Evolutionary conservation across 768 basidiomycete species (phyloP).

Genomic region (Amanita exitialis): DNA sequence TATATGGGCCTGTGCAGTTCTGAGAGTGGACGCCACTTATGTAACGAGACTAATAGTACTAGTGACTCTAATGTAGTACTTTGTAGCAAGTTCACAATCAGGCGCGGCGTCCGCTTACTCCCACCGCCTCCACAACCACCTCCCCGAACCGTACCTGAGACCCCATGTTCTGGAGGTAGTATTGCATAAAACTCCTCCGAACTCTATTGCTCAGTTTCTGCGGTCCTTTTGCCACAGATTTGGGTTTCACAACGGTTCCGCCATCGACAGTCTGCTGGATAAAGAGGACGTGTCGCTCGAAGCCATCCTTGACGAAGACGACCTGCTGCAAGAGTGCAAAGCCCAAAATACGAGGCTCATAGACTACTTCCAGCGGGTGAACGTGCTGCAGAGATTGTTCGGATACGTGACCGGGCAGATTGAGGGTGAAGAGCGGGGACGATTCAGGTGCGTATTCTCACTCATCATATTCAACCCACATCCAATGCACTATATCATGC

Average conservation of each 20-base stretch:
- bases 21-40: background rate
- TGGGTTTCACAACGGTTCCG: constrained; percentile 81
- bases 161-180: constrained; percentile 47
- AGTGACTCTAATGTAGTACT: background rate
- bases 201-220: constrained; percentile 17
- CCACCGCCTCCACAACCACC: background rate
- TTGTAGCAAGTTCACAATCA: background rate
- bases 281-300: constrained; percentile 86
- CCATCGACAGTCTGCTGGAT: constrained; percentile 85
- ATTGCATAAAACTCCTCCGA: constrained; percentile 22
- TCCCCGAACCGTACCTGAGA: constrained; percentile 13
- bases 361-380: constrained; percentile 76
- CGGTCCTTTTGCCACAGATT: constrained; percentile 50
- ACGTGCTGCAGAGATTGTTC: constrained; percentile 71
- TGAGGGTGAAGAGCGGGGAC: constrained; percentile 66
- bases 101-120: background rate
- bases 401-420: constrained; percentile 85
- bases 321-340: constrained; percentile 93
- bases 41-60: background rate
- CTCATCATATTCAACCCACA: constrained; percentile 8
- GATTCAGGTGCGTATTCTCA: constrained; percentile 59
- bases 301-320: constrained; percentile 87
- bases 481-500: background rate
- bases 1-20: background rate
- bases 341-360: constrained; percentile 84